Evolutionary conservation across 1,284 basidiomycete genomes (phyloP).

Genomic region (Rugosomyces carneus): DNA sequence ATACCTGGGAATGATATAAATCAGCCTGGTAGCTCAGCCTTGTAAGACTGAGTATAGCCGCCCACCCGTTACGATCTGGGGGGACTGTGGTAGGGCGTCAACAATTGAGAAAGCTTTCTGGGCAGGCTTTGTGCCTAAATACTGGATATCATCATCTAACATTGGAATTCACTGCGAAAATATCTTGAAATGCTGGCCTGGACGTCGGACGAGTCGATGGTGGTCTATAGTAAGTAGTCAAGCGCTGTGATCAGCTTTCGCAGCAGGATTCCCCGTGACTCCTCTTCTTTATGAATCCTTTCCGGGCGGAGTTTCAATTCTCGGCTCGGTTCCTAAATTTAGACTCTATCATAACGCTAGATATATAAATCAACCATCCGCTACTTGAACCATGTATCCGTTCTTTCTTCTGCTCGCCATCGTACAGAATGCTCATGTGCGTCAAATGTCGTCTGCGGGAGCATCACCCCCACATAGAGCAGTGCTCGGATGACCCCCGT

Average conservation of each 20-base stretch:
- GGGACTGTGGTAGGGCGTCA: conserved; percentile 1
- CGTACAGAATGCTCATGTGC: conserved; percentile 7
- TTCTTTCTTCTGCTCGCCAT: background rate
- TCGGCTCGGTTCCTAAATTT: conserved; percentile 9
- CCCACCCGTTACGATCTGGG: conserved; percentile 27
- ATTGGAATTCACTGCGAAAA: conserved; percentile 9
- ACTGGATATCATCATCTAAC: conserved; percentile 24
- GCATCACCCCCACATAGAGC: background rate
- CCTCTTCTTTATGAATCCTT: conserved; percentile 11
- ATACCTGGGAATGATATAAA: conserved; percentile 32
- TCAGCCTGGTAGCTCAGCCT: conserved; percentile 12
- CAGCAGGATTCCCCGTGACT: background rate
- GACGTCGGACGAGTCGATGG: conserved; percentile 8
- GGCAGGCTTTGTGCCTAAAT: conserved; percentile 18
- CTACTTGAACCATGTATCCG: too few species aligned
- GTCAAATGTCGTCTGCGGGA: background rate
- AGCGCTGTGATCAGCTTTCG: conserved; percentile 8
- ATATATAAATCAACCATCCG: background rate
- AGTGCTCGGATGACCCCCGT: conserved; percentile 13
- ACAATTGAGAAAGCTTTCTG: conserved; percentile 11
- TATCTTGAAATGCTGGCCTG: background rate
- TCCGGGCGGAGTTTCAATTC: conserved; percentile 15
- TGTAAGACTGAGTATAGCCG: conserved; percentile 15
- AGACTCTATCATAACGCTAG: background rate
- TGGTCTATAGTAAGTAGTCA: conserved; percentile 2